Base-by-base conservation (phyloP, 2,329 filamentous ascomycete species). In the Alternaria dauci region DNA sequence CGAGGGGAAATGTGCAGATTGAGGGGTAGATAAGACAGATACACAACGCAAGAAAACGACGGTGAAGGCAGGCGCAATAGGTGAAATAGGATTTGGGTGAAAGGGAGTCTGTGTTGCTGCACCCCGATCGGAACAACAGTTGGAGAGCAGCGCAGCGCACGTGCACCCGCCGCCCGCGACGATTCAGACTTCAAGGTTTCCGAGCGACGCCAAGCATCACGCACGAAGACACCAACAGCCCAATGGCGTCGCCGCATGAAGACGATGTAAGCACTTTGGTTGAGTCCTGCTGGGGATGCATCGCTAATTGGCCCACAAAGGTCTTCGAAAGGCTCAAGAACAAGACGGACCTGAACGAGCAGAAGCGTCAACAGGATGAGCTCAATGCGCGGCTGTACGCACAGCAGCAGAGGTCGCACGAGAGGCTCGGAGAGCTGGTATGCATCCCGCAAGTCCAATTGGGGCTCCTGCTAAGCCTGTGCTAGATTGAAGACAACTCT, bases 401-500 rank as follows among this genome's bases (percentile, higher is more conserved):
- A 26, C 87, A 88, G 61, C 85, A 88, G 65, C 82, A 86, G 68
- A 88, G 87, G 75, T 85, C 88, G 20, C 88, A 91, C 74, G 78
- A 85, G 68, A 83, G 89, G 56, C 82, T 91, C 56, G 84, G 82
- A 38, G 88, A 91, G 76, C 78, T 93, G 80, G 89, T 91, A 81
- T 61, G 82, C 11, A 42, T 50, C n/a, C 18, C 43, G 14, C 28
- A 53, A 53, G n/a, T 48, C 25, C 28, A 61, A 50, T 58, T 54
- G 44, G 23, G 54, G 38, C 28, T 16, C 30, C 30, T 42, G 18
- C 62, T 71, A 34, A 71, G 28, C 41, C 23, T 14, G 30, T 43
- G 23, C 60, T 62, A 93, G 91, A 86, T 96, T 73, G 86, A 88
- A 68, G 87, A 91, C 79, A 96, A 98, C 78, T 90, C 91, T 67